Percentiles rank a stretch among this genome's conserved stretches.
phyloP scores from a whole-genome alignment of 2,329 filamentous ascomycete species.

The Clarireedia paspali region DNA sequence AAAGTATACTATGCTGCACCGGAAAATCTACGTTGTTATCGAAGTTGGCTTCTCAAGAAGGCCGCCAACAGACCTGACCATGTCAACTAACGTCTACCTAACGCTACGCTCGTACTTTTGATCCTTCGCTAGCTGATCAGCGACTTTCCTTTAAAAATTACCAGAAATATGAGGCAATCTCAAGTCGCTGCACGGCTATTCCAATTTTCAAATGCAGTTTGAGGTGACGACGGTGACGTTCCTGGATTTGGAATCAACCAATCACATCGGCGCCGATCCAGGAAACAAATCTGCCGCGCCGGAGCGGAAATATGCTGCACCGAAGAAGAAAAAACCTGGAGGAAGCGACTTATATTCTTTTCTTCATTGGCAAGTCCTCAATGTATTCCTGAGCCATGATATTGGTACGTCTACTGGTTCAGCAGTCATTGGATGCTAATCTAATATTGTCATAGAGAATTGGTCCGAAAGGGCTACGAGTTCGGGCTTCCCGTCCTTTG shows the following conservation, averaged over 20 bases:
- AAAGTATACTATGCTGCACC: not conserved
- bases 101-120: not conserved
- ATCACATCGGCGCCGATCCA: slow-evolving; percentile 5
- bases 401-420: not conserved
- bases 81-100: not conserved
- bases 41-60: not conserved
- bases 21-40: not conserved
- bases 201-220: too few species aligned
- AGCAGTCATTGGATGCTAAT: not conserved
- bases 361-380: not conserved
- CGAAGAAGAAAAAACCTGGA: not conserved
- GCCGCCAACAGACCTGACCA: not conserved
- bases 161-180: too few species aligned
- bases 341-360: not conserved
- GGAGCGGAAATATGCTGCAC: not conserved
- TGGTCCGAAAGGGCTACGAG: slow-evolving; percentile 25
- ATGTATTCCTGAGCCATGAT: slow-evolving; percentile 9
- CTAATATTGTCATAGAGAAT: slow-evolving; percentile 8
- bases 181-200: too few species aligned
- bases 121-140: slow-evolving; percentile 4
- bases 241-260: not conserved
- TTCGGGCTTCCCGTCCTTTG: slow-evolving; percentile 22
- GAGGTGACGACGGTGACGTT: too few species aligned
- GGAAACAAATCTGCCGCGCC: not conserved
- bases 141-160: not conserved